phyloP scores from a whole-genome alignment of 768 basidiomycete genomes.

The Boletus sensibilis region DNA sequence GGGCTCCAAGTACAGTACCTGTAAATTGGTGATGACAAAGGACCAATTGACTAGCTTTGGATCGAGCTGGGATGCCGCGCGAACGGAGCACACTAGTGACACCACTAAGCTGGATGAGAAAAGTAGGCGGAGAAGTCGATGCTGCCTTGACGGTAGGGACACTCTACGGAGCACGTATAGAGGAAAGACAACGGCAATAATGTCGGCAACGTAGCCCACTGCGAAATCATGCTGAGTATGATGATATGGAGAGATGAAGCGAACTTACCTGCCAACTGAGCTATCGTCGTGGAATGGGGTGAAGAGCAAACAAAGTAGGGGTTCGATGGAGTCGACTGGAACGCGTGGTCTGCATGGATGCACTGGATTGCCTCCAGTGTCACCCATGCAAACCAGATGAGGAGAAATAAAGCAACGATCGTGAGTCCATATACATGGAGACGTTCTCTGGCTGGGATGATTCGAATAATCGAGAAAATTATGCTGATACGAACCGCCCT shows the following conservation, averaged over 20 bases:
- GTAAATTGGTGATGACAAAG: neutral
- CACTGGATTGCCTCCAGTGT: conserved; percentile 8
- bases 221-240: neutral
- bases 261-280: conserved; percentile 6
- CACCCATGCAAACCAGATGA: conserved; percentile 4
- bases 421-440: conserved; percentile 7
- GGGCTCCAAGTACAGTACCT: conserved; percentile 1
- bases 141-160: neutral
- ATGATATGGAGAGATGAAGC: neutral
- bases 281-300: neutral
- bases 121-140: conserved; percentile 11
- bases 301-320: neutral
- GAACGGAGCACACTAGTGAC: neutral
- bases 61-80: neutral
- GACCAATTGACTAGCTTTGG: neutral
- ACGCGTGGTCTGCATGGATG: neutral
- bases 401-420: conserved; percentile 10
- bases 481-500: conserved; percentile 26
- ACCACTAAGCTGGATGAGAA: conserved; percentile 6
- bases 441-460: conserved; percentile 12
- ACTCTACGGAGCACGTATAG: conserved; percentile 8
- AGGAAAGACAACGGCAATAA: neutral
- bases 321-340: neutral
- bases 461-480: conserved; percentile 17
- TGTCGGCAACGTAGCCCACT: conserved; percentile 1